Percentiles rank a stretch among this genome's conserved stretches.
These are phyloP conservation scores for Populus hybrid DNA, from an alignment of 441 rosid species.

Conservation along the genomic window DNA sequence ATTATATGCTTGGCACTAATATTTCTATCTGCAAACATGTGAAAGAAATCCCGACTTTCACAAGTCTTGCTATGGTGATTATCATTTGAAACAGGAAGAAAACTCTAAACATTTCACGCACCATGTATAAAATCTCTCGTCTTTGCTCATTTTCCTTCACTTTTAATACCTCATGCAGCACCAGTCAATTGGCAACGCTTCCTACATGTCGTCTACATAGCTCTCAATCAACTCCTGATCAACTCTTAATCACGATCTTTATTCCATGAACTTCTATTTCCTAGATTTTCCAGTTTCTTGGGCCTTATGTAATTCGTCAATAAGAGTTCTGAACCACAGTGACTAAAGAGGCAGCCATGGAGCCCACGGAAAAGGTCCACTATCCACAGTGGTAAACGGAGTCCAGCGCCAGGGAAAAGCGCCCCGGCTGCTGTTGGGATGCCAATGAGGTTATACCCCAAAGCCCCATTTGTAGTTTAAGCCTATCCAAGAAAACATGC, in stretches of 20 bases:
- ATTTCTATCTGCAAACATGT: neutral
- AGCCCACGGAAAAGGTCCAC: slow-evolving; percentile 53
- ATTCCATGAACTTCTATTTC: slow-evolving; percentile 41
- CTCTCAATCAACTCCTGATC: neutral
- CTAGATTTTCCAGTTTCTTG: slow-evolving; percentile 45
- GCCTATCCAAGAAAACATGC: too few species aligned
- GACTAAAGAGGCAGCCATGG: slow-evolving; percentile 95
- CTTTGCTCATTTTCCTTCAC: neutral
- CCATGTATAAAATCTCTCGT: neutral
- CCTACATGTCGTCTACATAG: neutral
- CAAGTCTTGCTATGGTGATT: neutral
- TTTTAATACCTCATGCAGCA: neutral
- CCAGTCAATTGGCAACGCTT: neutral
- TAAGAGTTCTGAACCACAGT: slow-evolving; percentile 78
- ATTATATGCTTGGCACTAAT: neutral
- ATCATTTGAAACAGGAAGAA: neutral
- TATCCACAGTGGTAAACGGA: slow-evolving; percentile 86
- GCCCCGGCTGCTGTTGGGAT: slow-evolving; percentile 85
- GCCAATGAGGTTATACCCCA: slow-evolving; percentile 33
- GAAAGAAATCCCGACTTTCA: neutral
- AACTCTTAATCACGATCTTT: slow-evolving; percentile 26
- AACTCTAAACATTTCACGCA: neutral
- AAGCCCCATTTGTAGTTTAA: too few species aligned
- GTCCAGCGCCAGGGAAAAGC: slow-evolving; percentile 63
- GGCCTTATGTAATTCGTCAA: slow-evolving; percentile 73